Conservation (phyloP, 331 rosid species). For the Quercus lobata region DNA sequence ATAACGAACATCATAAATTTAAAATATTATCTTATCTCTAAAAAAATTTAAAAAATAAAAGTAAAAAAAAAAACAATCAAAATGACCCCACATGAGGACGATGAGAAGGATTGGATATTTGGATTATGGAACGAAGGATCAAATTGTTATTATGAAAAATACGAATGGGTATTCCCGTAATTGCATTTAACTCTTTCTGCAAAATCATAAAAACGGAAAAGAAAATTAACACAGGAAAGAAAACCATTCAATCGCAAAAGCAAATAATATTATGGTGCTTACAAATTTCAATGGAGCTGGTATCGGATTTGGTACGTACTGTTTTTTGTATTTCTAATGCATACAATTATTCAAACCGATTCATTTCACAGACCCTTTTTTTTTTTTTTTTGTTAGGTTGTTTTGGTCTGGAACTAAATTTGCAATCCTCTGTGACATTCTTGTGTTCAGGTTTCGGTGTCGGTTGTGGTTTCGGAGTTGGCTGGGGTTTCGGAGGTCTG, state of each 20-base stretch:
- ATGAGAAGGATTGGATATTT: too few relatives aligned
- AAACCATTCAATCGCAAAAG: background rate
- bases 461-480: constrained; percentile 94
- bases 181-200: too few relatives aligned
- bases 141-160: too few relatives aligned
- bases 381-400: background rate
- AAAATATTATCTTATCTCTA: too few relatives aligned
- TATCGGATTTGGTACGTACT: constrained; percentile 61
- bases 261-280: constrained; percentile 43
- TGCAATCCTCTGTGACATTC: background rate
- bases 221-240: too few relatives aligned
- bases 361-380: background rate
- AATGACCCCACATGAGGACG: too few relatives aligned
- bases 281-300: constrained; percentile 72
- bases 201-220: too few relatives aligned
- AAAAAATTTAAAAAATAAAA: too few relatives aligned
- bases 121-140: too few relatives aligned
- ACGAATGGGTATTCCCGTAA: too few relatives aligned
- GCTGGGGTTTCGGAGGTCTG: constrained; percentile 99
- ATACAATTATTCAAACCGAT: background rate
- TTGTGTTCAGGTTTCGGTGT: constrained; percentile 69
- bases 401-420: background rate
- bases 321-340: background rate
- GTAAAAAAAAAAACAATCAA: too few relatives aligned
- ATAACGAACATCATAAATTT: too few relatives aligned